These are phyloP conservation scores for Syncephalis fuscata DNA, from an alignment of 371 early-diverging fungal genomes.

Conservation along the genomic window DNA sequence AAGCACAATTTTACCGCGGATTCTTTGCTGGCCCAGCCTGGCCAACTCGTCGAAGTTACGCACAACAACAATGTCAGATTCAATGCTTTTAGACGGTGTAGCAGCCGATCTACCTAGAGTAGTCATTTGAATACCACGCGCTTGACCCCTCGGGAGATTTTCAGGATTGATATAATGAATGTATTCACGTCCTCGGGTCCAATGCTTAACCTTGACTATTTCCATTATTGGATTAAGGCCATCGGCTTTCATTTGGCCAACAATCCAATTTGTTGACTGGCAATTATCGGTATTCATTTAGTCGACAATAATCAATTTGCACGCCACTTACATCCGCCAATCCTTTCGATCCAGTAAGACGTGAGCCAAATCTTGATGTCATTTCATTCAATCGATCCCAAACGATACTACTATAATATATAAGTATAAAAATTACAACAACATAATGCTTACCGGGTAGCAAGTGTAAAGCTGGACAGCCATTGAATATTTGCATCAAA, in stretches of 20 bases:
- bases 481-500: no score
- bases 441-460: no score
- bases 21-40: constrained; percentile 6
- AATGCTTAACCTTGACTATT: constrained; percentile 22
- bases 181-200: constrained; percentile 26
- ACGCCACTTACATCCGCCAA: constrained; percentile 10
- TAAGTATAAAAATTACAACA: no score
- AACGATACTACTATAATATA: constrained; percentile 12
- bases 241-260: constrained; percentile 12
- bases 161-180: constrained; percentile 21
- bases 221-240: constrained; percentile 24
- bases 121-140: constrained; percentile 19
- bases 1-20: constrained; percentile 29
- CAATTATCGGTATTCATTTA: background rate
- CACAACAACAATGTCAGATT: constrained; percentile 24
- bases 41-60: constrained; percentile 22
- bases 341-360: constrained; percentile 22
- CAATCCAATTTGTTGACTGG: constrained; percentile 29
- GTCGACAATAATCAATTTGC: background rate
- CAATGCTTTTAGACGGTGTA: constrained; percentile 20
- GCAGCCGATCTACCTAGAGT: constrained; percentile 28
- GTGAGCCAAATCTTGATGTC: constrained; percentile 33
- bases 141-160: constrained; percentile 24
- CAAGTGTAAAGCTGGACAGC: no score
- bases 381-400: constrained; percentile 41